A percentile compares a stretch with the other conserved stretches of the same genome.
phyloP scores from a whole-genome alignment of 305 asterid species.

The Fraxinus xanthoxyloides region DNA sequence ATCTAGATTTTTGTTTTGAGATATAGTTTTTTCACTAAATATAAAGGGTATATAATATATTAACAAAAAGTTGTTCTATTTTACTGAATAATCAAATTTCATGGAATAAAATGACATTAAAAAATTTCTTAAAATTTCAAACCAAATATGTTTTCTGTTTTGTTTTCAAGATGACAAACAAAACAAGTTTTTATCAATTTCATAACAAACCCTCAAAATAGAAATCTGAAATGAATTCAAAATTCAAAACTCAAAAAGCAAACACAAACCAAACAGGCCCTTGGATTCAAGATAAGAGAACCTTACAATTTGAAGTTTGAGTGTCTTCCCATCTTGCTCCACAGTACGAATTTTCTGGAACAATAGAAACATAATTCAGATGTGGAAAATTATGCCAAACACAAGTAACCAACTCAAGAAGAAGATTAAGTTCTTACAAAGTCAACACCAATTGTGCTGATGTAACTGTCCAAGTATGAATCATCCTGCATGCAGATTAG shows the following conservation, averaged over 20 bases:
- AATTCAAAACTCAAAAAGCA: too few relatives aligned
- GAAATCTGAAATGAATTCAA: not conserved
- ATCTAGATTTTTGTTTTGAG: too few relatives aligned
- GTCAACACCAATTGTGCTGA: slow-evolving; percentile 86
- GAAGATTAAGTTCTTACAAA: slow-evolving; percentile 47
- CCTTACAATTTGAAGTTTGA: slow-evolving; percentile 46
- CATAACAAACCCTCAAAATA: not conserved
- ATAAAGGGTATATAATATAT: too few relatives aligned
- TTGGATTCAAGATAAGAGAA: slow-evolving; percentile 14
- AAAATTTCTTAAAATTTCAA: not conserved
- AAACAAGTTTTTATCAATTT: not conserved
- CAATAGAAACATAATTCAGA: slow-evolving; percentile 15
- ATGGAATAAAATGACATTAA: too few relatives aligned
- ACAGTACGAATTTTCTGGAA: slow-evolving; percentile 68
- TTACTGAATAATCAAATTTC: not conserved
- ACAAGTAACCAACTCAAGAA: slow-evolving; percentile 12
- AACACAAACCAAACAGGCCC: not conserved
- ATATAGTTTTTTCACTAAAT: too few relatives aligned
- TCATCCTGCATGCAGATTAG: slow-evolving; percentile 52
- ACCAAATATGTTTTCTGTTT: too few relatives aligned
- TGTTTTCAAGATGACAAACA: not conserved
- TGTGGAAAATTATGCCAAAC: not conserved
- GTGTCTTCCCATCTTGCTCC: slow-evolving; percentile 50
- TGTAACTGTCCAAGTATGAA: slow-evolving; percentile 77
- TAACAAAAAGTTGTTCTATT: not conserved